Evolutionary conservation across 2,329 filamentous ascomycete species (phyloP).

Genomic region (Hymenoscyphus linearis): DNA sequence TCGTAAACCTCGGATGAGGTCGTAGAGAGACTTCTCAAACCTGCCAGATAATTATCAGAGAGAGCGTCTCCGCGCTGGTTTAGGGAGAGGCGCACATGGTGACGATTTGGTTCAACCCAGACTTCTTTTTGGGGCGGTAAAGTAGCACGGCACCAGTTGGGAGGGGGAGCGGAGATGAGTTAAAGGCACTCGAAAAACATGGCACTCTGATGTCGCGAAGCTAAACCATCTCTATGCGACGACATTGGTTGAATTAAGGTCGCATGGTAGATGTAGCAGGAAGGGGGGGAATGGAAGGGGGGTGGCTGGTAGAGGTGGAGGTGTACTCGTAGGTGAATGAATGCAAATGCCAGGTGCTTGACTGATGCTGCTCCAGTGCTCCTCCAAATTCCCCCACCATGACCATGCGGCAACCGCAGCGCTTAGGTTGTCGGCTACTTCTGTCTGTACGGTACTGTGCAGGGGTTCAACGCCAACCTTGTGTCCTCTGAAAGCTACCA

Average conservation of each 20-base stretch:
- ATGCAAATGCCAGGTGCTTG: too few relatives aligned
- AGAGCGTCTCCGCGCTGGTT: not conserved
- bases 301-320: too few relatives aligned
- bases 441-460: too few relatives aligned
- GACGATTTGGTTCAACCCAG: constrained; percentile 1
- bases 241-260: not conserved
- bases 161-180: not conserved
- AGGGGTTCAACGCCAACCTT: not conserved
- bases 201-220: not conserved
- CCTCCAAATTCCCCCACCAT: constrained; percentile 4
- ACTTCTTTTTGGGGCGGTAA: not conserved
- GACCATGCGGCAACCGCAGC: not conserved
- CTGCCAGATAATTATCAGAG: constrained; percentile 40
- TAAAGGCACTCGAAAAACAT: constrained; percentile 5
- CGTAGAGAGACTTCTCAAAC: constrained; percentile 99
- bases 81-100: constrained; percentile 9
- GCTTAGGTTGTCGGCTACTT: not conserved
- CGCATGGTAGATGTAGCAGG: not conserved
- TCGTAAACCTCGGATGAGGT: constrained; percentile 93
- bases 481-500: not conserved
- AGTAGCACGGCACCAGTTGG: not conserved
- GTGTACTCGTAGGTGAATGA: too few relatives aligned
- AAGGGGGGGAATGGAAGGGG: too few relatives aligned
- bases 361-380: not conserved
- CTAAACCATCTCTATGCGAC: not conserved